Evolutionary conservation across 768 basidiomycete genomes (phyloP).

Genomic region (Boletus insuetus): DNA sequence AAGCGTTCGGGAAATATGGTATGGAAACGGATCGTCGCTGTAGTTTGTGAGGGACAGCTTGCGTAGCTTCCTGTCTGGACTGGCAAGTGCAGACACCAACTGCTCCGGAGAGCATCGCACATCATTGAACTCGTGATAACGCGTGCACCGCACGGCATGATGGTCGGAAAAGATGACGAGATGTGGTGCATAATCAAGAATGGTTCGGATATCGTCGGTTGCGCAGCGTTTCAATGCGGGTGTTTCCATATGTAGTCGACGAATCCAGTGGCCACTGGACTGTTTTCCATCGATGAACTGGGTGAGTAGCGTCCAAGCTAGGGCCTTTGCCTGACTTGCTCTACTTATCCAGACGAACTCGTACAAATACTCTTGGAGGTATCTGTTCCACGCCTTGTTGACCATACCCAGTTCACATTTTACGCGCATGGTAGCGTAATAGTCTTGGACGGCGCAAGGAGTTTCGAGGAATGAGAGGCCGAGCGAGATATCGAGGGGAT

Average conservation of each 20-base stretch:
- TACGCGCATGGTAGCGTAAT: constrained; percentile 45
- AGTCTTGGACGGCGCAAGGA: constrained; percentile 41
- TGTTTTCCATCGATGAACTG: constrained; percentile 39
- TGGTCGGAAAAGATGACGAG: constrained; percentile 63
- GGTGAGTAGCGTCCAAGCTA: constrained; percentile 43
- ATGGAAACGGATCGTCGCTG: constrained; percentile 56
- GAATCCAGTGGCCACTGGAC: constrained; percentile 50
- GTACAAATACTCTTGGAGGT: constrained; percentile 55
- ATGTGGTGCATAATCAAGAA: constrained; percentile 61
- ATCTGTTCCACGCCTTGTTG: constrained; percentile 51
- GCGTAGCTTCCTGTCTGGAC: constrained; percentile 49
- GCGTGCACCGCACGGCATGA: constrained; percentile 57
- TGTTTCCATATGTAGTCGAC: constrained; percentile 70
- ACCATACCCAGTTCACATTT: constrained; percentile 56
- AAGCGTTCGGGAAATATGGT: constrained; percentile 53
- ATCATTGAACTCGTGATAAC: constrained; percentile 43
- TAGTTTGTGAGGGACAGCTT: constrained; percentile 73
- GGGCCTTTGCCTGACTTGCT: constrained; percentile 46
- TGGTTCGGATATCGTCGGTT: constrained; percentile 64
- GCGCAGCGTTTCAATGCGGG: constrained; percentile 58
- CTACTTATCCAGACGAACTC: constrained; percentile 70
- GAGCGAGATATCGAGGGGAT: constrained; percentile 46
- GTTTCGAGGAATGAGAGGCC: constrained; percentile 59
- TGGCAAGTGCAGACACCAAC: constrained; percentile 58
- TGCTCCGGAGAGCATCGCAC: constrained; percentile 51